Conservation (phyloP, 345 rosid genomes). For the Rhodomyrtus tomentosa region DNA sequence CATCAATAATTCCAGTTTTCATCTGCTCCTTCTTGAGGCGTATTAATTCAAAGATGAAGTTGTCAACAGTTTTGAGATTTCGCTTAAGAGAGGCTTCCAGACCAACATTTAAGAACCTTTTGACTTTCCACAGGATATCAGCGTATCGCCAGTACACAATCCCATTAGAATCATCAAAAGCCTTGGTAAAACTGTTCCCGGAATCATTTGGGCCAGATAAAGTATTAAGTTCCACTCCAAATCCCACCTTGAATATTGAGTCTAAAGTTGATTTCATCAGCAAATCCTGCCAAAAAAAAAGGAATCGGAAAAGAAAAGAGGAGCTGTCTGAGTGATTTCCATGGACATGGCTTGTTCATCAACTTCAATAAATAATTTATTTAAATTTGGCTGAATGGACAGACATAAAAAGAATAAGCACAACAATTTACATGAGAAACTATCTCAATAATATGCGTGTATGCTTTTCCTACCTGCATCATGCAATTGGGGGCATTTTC, state of each 20-base stretch:
- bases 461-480: background rate
- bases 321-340: background rate
- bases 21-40: conserved; percentile 18
- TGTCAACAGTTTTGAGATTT: conserved; percentile 20
- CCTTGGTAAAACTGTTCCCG: conserved; percentile 15
- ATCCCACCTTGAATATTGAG: conserved; percentile 31
- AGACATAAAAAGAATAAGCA: background rate
- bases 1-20: conserved; percentile 7
- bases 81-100: conserved; percentile 24
- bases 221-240: conserved; percentile 23
- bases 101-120: conserved; percentile 24
- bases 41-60: conserved; percentile 20
- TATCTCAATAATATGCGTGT: background rate
- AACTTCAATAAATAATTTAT: background rate
- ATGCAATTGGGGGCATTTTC: background rate
- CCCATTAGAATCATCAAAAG: conserved; percentile 27
- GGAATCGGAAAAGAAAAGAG: background rate
- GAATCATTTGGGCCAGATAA: conserved; percentile 13
- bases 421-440: background rate
- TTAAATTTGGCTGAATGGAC: background rate
- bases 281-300: conserved; percentile 15
- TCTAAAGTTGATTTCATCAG: conserved; percentile 28
- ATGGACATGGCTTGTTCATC: background rate
- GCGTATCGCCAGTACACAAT: conserved; percentile 20
- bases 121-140: conserved; percentile 20